A percentile compares a stretch with the other conserved stretches of the same genome.
These are phyloP conservation scores for Coffea canephora DNA, from an alignment of 257 asterid genomes.

Conservation along the genomic window DNA sequence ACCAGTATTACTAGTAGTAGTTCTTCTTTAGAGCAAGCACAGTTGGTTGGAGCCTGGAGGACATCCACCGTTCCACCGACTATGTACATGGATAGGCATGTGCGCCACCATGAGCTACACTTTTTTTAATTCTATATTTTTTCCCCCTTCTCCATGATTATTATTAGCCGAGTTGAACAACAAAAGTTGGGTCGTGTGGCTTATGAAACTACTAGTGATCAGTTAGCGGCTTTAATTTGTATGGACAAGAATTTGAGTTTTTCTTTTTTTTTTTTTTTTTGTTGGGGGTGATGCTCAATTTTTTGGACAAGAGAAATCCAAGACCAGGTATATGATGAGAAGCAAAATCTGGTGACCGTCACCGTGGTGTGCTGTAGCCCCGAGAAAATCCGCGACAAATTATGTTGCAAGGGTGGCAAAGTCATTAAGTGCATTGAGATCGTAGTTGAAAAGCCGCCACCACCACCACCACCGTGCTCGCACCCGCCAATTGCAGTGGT, in stretches of 20 bases:
- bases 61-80: background rate
- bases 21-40: too few relatives aligned
- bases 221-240: background rate
- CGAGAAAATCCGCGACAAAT: slow-evolving; percentile 69
- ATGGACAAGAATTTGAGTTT: slow-evolving; percentile 17
- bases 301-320: slow-evolving; percentile 54
- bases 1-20: too few relatives aligned
- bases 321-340: slow-evolving; percentile 69
- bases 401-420: slow-evolving; percentile 53
- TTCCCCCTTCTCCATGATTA: too few relatives aligned
- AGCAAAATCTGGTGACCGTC: slow-evolving; percentile 55
- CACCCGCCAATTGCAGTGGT: slow-evolving; percentile 19
- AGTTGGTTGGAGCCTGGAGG: too few relatives aligned
- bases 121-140: background rate
- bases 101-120: background rate
- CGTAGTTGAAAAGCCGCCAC: slow-evolving; percentile 26
- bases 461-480: background rate
- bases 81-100: background rate
- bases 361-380: slow-evolving; percentile 81
- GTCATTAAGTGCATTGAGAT: slow-evolving; percentile 64
- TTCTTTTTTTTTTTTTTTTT: background rate
- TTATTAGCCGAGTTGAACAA: background rate
- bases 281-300: background rate
- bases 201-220: background rate
- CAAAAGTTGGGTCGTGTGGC: too few relatives aligned